phyloP scores from a whole-genome alignment of 2,329 filamentous ascomycete species.

The Penicillium paneum region DNA sequence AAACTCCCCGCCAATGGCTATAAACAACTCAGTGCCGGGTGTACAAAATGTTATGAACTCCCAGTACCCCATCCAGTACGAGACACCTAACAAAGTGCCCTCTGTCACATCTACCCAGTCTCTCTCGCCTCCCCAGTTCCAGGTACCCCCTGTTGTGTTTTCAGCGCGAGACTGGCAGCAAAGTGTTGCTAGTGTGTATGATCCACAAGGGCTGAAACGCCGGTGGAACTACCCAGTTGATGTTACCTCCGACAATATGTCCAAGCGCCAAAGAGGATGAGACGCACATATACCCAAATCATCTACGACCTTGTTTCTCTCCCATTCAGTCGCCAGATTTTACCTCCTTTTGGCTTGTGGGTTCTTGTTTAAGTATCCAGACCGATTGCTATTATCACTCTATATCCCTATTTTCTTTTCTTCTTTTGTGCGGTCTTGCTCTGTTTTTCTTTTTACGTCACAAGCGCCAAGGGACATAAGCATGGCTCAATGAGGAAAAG shows the following conservation, averaged over 20 bases:
- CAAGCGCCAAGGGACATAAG: background rate
- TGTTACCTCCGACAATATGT: slow-evolving; percentile 26
- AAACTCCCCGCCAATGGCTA: slow-evolving; percentile 43
- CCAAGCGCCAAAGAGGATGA: slow-evolving; percentile 35
- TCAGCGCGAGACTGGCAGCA: slow-evolving; percentile 49
- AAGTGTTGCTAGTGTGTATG: slow-evolving; percentile 48
- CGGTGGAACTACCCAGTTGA: slow-evolving; percentile 43
- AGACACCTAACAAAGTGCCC: slow-evolving; percentile 28
- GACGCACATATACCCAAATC: background rate
- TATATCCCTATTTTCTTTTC: background rate
- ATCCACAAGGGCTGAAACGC: slow-evolving; percentile 46
- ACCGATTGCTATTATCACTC: background rate
- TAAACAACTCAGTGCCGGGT: slow-evolving; percentile 28
- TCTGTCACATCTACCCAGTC: slow-evolving; percentile 31
- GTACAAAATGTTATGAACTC: slow-evolving; percentile 26
- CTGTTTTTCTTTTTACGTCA: background rate
- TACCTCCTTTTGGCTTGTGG: background rate
- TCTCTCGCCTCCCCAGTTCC: slow-evolving; percentile 34
- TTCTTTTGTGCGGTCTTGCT: background rate
- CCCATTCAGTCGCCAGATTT: background rate
- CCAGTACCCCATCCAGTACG: slow-evolving; percentile 39
- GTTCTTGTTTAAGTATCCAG: background rate
- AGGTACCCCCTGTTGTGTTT: slow-evolving; percentile 37
- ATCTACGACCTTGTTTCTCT: background rate
- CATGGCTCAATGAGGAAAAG: background rate